Base-by-base conservation (phyloP, 2,329 filamentous ascomycete genomes). In the Xylaria sp. region DNA sequence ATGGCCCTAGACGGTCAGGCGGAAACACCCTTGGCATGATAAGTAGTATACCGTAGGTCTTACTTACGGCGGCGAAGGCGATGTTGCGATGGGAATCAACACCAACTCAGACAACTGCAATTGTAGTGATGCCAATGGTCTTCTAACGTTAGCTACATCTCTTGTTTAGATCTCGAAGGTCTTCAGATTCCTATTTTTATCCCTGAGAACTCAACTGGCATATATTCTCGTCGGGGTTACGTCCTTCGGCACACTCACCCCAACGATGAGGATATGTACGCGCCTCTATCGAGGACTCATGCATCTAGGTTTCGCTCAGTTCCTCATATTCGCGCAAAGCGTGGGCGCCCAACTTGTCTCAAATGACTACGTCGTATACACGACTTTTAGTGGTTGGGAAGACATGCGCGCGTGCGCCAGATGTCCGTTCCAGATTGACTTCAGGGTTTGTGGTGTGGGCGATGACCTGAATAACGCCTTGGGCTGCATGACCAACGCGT, bases 401-500 rank as follows among this genome's bases (percentile, higher is more conserved):
- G 42, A 49, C 31, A 33, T 47, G 44, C 27, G 27, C 27, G 31
- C 27, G 5, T 58, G 55, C 20, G 22, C 42, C 2, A 7, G 39
- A 36, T 58, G 22, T 58, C 38, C 29, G 6, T 58, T 47, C 27
- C 17, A 20, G 42, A 27, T 31, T 11, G 20, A 45, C 7, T n/a
- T 31, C 36, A 7, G 17, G 5, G 15, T 31, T 15, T 58, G 55
- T 20, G 22, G 20, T 13, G 25, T 17, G 22, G 33, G 42, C 9
- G 27, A 58, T 17, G 17, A 17, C 7, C 7, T 59, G 31, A 27
- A 22, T n/a, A 27, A 27, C 29, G 42, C 27, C 1, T 25, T 47
- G 15, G 42, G 44, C 13, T 49, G 56, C 15, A 10, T 11, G 31
- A 59, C 56, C 15, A 59, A 59, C 42, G 31, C 39, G 31, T 59